A percentile compares a stretch with the other conserved stretches of the same genome.
phyloP scores from a whole-genome alignment of 495 filamentous ascomycete genomes.

The Xylaria curta region DNA sequence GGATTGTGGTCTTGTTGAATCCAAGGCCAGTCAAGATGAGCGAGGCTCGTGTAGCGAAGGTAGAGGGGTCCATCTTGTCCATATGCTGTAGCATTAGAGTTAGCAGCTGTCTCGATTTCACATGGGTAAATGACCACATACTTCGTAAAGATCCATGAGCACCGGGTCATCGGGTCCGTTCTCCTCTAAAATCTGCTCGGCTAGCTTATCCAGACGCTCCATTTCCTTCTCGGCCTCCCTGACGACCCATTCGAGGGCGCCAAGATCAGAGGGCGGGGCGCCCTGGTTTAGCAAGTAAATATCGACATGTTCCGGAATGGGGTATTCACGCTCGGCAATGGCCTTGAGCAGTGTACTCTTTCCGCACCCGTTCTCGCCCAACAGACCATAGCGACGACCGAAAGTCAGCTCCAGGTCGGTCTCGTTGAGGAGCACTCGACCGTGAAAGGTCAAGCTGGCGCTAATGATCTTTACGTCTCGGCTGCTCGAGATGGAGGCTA shows the following conservation, averaged over 20 bases:
- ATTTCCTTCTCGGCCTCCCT: slow-evolving; percentile 94
- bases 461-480: slow-evolving; percentile 97
- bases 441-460: slow-evolving; percentile 93
- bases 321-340: slow-evolving; percentile 91
- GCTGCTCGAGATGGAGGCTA: slow-evolving; percentile 80
- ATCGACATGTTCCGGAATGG: slow-evolving; percentile 95
- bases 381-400: slow-evolving; percentile 88
- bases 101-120: slow-evolving; percentile 21
- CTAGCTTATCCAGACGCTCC: slow-evolving; percentile 82
- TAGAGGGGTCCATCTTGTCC: slow-evolving; percentile 99
- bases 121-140: slow-evolving; percentile 51
- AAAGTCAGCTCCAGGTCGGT: slow-evolving; percentile 92
- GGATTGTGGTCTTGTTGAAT: slow-evolving; percentile 96
- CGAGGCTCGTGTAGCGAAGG: slow-evolving; percentile 95
- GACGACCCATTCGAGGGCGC: slow-evolving; percentile 96
- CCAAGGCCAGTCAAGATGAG: slow-evolving; percentile 98
- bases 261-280: slow-evolving; percentile 85
- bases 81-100: slow-evolving; percentile 71
- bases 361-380: slow-evolving; percentile 99
- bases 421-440: slow-evolving; percentile 92
- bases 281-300: slow-evolving; percentile 99
- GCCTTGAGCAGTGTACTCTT: slow-evolving; percentile 97
- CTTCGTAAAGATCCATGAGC: slow-evolving; percentile 96
- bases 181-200: slow-evolving; percentile 88
- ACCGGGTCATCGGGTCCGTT: slow-evolving; percentile 90